Conservation (phyloP, 2,329 filamentous ascomycete genomes). For the Paraconiothyrium brasiliense region DNA sequence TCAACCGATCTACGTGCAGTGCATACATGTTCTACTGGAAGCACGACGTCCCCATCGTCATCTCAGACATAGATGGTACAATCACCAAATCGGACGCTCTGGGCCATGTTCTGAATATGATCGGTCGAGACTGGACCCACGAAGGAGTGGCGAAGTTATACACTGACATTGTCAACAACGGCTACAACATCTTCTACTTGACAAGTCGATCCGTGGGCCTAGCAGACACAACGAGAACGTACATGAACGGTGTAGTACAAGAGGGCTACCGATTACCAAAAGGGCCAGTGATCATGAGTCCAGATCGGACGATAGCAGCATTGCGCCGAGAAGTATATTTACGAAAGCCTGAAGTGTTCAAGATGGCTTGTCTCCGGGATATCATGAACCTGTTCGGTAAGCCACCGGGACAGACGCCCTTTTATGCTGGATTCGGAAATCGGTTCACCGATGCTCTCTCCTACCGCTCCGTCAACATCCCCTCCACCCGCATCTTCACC, state of each 20-base stretch:
- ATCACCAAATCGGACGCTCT: constrained; percentile 97
- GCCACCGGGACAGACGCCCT: constrained; percentile 74
- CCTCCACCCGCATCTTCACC: constrained; percentile 92
- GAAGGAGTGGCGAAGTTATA: constrained; percentile 96
- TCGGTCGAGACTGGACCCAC: constrained; percentile 98
- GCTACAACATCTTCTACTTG: constrained; percentile 98
- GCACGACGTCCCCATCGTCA: constrained; percentile 90
- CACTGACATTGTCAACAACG: constrained; percentile 92
- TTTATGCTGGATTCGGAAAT: constrained; percentile 98
- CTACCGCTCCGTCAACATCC: constrained; percentile 95
- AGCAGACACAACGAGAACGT: constrained; percentile 87
- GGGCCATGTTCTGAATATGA: constrained; percentile 94
- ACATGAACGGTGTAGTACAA: constrained; percentile 88
- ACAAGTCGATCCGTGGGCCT: constrained; percentile 94
- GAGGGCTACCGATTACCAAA: constrained; percentile 86
- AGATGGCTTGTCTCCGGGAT: constrained; percentile 97
- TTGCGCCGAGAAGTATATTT: constrained; percentile 92
- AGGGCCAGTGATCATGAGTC: constrained; percentile 93
- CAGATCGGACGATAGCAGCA: constrained; percentile 93
- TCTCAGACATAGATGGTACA: constrained; percentile 98
- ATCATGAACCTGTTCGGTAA: constrained; percentile 84
- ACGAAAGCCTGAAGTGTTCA: constrained; percentile 97
- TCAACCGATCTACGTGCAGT: constrained; percentile 91
- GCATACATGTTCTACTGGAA: constrained; percentile 96
- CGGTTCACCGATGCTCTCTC: constrained; percentile 94